Evolutionary conservation across 306 rosid species (phyloP).

Genomic region (Lupinus albus): DNA sequence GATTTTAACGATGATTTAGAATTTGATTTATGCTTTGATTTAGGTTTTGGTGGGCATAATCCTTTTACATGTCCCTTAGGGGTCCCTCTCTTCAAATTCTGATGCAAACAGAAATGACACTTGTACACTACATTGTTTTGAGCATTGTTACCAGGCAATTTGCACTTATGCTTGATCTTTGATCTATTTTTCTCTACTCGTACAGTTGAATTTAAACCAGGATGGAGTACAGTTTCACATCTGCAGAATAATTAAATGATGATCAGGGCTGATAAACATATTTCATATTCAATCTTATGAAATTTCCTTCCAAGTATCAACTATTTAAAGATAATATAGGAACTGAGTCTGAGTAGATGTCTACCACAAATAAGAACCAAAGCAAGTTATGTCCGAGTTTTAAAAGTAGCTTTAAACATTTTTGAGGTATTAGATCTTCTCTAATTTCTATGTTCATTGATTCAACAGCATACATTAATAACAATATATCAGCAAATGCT

Average conservation of each 20-base stretch:
- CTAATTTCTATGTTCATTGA: background rate
- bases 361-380: background rate
- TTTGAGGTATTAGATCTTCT: slow-evolving; percentile 15
- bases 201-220: slow-evolving; percentile 69
- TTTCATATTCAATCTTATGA: background rate
- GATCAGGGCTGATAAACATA: slow-evolving; percentile 5
- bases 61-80: slow-evolving; percentile 61
- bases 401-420: background rate
- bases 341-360: background rate
- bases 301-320: slow-evolving; percentile 7
- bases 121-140: slow-evolving; percentile 67
- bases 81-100: slow-evolving; percentile 70
- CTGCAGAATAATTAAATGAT: slow-evolving; percentile 48
- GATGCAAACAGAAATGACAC: slow-evolving; percentile 66
- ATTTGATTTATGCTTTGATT: slow-evolving; percentile 45
- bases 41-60: slow-evolving; percentile 48
- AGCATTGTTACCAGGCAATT: slow-evolving; percentile 39
- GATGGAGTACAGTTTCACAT: slow-evolving; percentile 78
- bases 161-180: slow-evolving; percentile 45
- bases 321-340: background rate
- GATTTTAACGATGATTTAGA: slow-evolving; percentile 40
- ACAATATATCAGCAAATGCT: background rate
- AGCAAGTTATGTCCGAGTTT: background rate
- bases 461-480: slow-evolving; percentile 2
- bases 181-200: slow-evolving; percentile 62